Evolutionary conservation across 2,329 filamentous ascomycete species (phyloP).

Genomic region (Monosporascus sp.): DNA sequence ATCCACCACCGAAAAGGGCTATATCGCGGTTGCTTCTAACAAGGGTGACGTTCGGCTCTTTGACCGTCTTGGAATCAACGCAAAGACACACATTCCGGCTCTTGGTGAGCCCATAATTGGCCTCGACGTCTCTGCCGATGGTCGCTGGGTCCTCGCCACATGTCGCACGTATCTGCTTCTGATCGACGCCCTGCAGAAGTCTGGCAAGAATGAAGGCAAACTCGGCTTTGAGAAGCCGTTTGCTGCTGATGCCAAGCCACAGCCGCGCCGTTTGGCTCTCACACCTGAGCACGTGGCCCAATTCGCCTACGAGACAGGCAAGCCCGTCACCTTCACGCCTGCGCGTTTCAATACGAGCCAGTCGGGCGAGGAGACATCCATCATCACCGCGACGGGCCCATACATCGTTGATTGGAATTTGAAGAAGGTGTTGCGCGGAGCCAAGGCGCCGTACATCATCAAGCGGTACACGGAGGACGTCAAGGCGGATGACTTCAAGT

Average conservation of each 20-base stretch:
- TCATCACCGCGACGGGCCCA: constrained; percentile 92
- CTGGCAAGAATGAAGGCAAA: constrained; percentile 94
- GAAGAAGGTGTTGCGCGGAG: constrained; percentile 77
- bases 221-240: constrained; percentile 96
- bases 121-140: constrained; percentile 91
- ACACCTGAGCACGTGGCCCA: constrained; percentile 92
- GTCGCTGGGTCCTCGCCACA: constrained; percentile 90
- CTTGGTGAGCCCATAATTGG: constrained; percentile 93
- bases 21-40: constrained; percentile 93
- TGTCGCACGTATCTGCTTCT: constrained; percentile 92
- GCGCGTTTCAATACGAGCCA: constrained; percentile 91
- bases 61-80: constrained; percentile 91
- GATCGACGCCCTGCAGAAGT: constrained; percentile 84
- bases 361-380: constrained; percentile 78
- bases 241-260: constrained; percentile 86
- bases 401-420: constrained; percentile 97
- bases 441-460: constrained; percentile 88
- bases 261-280: constrained; percentile 82
- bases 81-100: constrained; percentile 94
- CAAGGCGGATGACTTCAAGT: constrained; percentile 98
- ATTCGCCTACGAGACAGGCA: constrained; percentile 93
- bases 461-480: constrained; percentile 94
- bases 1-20: constrained; percentile 92
- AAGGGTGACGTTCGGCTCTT: constrained; percentile 98
- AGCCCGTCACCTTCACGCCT: constrained; percentile 78